Conservation (phyloP, 192 early-diverging fungal species). For the Entomortierella lignicola region DNA sequence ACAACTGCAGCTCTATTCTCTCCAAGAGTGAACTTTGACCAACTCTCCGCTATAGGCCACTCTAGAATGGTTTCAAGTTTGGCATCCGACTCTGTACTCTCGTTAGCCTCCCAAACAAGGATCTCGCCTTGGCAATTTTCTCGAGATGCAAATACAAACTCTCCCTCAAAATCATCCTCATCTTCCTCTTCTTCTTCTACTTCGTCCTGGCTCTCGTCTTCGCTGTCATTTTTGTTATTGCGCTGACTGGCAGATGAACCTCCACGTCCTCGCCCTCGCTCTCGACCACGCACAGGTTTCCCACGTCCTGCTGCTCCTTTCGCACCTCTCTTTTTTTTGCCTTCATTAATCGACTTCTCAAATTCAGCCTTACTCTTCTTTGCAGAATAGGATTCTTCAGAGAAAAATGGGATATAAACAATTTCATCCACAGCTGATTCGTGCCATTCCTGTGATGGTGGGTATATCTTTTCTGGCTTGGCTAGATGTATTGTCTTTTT, state of each 20-base stretch:
- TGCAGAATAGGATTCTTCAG: slow-evolving; percentile 21
- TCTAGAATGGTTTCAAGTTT: slow-evolving; percentile 47
- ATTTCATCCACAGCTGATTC: slow-evolving; percentile 64
- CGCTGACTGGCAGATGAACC: no score
- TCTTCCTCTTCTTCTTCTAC: background rate
- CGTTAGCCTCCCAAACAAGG: slow-evolving; percentile 58
- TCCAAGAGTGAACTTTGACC: slow-evolving; percentile 39
- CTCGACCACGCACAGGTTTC: slow-evolving; percentile 1
- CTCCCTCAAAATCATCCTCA: background rate
- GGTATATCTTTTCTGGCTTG: slow-evolving; percentile 42
- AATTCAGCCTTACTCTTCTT: slow-evolving; percentile 25
- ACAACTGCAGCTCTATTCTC: slow-evolving; percentile 21
- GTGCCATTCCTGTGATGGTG: slow-evolving; percentile 61
- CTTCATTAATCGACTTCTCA: no score
- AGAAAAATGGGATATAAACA: slow-evolving; percentile 45
- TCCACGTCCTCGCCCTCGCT: slow-evolving; percentile 7
- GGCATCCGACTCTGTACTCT: slow-evolving; percentile 54
- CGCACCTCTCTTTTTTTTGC: background rate
- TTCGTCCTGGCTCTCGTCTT: background rate
- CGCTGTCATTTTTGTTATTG: background rate
- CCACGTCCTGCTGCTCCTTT: background rate
- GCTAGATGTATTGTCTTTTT: background rate
- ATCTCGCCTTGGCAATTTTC: slow-evolving; percentile 59
- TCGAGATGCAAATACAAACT: slow-evolving; percentile 54
- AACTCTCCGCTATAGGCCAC: slow-evolving; percentile 55